A percentile compares a stretch with the other conserved stretches of the same genome.
phyloP scores from a whole-genome alignment of 352 stramenopile genomes.

The Plasmopara muralis region DNA sequence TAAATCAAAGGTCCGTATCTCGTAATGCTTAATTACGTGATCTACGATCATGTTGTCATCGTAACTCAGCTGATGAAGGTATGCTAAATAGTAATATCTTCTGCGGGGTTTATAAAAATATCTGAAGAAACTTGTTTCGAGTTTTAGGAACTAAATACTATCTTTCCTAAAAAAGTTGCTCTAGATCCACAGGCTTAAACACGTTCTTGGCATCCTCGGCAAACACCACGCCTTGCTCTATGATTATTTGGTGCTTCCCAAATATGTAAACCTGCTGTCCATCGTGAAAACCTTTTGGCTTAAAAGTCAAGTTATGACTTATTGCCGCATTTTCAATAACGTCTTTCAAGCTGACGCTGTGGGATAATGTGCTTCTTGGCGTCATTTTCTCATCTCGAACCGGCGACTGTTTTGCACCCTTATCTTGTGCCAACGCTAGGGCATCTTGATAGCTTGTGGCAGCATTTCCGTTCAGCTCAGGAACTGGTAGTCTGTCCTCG shows the following conservation, averaged over 20 bases:
- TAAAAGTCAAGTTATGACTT: constrained; percentile 72
- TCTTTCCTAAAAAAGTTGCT: constrained; percentile 43
- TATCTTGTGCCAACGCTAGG: constrained; percentile 42
- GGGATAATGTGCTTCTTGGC: constrained; percentile 22
- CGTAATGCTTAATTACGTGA: no score
- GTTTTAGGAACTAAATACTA: no score
- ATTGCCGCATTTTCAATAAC: constrained; percentile 80
- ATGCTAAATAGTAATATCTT: no score
- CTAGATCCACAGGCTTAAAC: constrained; percentile 71
- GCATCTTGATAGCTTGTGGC: constrained; percentile 71
- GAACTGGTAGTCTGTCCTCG: constrained; percentile 24
- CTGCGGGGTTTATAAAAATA: no score
- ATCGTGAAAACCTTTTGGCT: constrained; percentile 68
- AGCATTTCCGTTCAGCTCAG: constrained; percentile 42
- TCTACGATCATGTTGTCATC: no score
- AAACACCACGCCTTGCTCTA: constrained; percentile 81
- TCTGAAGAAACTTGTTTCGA: no score
- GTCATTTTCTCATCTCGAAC: constrained; percentile 17
- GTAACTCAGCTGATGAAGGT: no score
- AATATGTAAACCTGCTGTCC: constrained; percentile 79
- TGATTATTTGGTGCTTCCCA: constrained; percentile 73
- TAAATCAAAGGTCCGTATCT: no score
- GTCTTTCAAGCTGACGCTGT: constrained; percentile 68
- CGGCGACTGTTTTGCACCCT: constrained; percentile 18
- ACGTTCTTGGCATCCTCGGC: constrained; percentile 51